These are phyloP conservation scores for Epichloe coenophiala DNA, from an alignment of 2,329 filamentous ascomycete genomes.

Conservation along the genomic window DNA sequence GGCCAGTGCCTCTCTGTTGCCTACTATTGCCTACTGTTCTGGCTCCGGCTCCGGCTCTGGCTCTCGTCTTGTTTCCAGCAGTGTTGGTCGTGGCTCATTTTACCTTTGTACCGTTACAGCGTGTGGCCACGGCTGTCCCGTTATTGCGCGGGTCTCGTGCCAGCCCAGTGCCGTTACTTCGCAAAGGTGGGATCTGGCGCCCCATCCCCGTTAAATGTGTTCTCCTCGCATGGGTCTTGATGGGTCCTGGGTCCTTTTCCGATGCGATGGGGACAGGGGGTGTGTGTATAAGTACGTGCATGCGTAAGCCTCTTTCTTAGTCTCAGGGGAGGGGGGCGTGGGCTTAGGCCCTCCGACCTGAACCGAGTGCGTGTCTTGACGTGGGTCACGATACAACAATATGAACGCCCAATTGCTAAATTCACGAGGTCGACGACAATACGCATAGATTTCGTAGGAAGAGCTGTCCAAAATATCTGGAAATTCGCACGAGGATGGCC, in stretches of 20 bases:
- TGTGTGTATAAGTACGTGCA: not conserved
- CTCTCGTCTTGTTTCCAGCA: not conserved
- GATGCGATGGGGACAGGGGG: constrained; percentile 4
- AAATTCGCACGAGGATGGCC: no score
- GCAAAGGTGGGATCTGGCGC: not conserved
- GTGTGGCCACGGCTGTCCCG: constrained; percentile 1
- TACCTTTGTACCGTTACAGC: not conserved
- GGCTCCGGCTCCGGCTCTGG: not conserved
- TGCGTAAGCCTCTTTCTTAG: not conserved
- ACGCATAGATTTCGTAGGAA: not conserved
- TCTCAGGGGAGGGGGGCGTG: not conserved
- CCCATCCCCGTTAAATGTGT: constrained; percentile 1
- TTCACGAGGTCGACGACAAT: not conserved
- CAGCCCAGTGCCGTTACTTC: not conserved
- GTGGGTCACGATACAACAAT: not conserved
- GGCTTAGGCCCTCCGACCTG: not conserved
- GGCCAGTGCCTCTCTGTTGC: not conserved
- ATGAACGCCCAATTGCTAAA: not conserved
- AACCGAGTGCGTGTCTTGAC: not conserved
- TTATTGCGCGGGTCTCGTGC: not conserved
- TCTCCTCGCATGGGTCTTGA: not conserved
- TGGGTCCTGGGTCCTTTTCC: constrained; percentile 1
- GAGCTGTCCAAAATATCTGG: no score
- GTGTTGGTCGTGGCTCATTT: not conserved
- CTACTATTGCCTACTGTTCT: not conserved